These are phyloP conservation scores for Senna siamea DNA, from an alignment of 306 rosid species.

Conservation along the genomic window DNA sequence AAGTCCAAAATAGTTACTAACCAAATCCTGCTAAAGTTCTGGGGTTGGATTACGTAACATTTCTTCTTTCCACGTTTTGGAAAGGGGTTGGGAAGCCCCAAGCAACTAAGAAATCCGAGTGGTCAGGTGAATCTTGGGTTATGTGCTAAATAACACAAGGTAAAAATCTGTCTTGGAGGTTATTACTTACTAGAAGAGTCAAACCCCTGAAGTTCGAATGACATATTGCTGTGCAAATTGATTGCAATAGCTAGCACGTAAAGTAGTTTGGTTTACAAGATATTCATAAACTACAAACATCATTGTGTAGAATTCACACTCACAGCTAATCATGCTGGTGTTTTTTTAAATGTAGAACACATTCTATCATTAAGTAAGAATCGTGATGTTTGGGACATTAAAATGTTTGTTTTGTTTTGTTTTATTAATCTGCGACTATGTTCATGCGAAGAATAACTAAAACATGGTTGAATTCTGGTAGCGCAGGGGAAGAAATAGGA, in stretches of 20 bases:
- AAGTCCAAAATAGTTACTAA: slow-evolving; percentile 9
- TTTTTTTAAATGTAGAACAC: too few relatives aligned
- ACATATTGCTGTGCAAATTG: neutral
- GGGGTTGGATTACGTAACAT: slow-evolving; percentile 8
- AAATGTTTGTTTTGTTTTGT: neutral
- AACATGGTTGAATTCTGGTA: slow-evolving; percentile 33
- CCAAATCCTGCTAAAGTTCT: neutral
- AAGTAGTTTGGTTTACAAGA: slow-evolving; percentile 19
- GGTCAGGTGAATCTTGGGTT: neutral
- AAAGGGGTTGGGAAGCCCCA: neutral
- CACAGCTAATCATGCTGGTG: too few relatives aligned
- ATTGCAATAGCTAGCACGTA: neutral
- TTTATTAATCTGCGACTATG: neutral
- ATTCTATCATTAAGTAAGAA: neutral
- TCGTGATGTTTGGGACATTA: neutral
- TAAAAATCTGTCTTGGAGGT: neutral
- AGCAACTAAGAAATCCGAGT: neutral
- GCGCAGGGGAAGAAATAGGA: slow-evolving; percentile 66
- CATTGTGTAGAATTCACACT: neutral
- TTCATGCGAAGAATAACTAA: slow-evolving; percentile 19
- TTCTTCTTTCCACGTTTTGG: slow-evolving; percentile 11
- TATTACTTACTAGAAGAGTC: neutral
- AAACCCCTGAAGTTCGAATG: slow-evolving; percentile 14
- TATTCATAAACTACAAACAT: neutral
- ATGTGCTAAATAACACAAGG: neutral